Evolutionary conservation across 2,329 filamentous ascomycete species (phyloP), one percentile per base, ranked within the genome.

Genomic region (Lojkania enalia): DNA sequence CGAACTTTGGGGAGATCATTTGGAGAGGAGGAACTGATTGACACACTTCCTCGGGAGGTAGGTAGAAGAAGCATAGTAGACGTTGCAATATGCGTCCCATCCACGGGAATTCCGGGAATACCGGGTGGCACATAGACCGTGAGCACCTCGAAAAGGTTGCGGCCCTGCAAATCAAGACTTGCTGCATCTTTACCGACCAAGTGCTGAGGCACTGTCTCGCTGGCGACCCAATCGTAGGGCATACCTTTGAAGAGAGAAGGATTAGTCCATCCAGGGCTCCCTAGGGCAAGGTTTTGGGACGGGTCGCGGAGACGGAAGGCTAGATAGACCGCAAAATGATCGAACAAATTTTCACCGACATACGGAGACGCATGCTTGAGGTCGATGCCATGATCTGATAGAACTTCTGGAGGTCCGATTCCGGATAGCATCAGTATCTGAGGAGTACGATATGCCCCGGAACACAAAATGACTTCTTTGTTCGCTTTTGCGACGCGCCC

Each of bases 311-410:
- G 25, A 5, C 23, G 20, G 20, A 6, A 37, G 5, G 12, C 11
- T 20, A 19, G 9, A 15, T 20, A 37, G 9, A 37, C 12, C 12
- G 16, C 20, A 15, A 37, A 20, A 15, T 37, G 81, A 57, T 86
- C 83, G 31, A 82, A 73, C 4, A 86, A 70, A 65, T 85, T 82
- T 46, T 76, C 77, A 2, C 83, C 83, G 2, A 86, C 81, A n/a
- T n/a, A n/a, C 1, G 77, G 76, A 1, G 80, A 76, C 50, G 83
- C 72, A 2, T 75, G 68, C 11, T 81, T 50, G 0, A 77, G 64
- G 2, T 71, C 57, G 50, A 85, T 84, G 7, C 69, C 65, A 55
- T 78, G 74, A 35, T 71, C 68, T 12, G 71, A 45, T 4, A 86
- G 74, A 45, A 81, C 74, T 0, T 66, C 55, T 5, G 40, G 27